Evolutionary conservation across 805 yeast species (phyloP).

Genomic region (Schwanniomyces vanrijiae): DNA sequence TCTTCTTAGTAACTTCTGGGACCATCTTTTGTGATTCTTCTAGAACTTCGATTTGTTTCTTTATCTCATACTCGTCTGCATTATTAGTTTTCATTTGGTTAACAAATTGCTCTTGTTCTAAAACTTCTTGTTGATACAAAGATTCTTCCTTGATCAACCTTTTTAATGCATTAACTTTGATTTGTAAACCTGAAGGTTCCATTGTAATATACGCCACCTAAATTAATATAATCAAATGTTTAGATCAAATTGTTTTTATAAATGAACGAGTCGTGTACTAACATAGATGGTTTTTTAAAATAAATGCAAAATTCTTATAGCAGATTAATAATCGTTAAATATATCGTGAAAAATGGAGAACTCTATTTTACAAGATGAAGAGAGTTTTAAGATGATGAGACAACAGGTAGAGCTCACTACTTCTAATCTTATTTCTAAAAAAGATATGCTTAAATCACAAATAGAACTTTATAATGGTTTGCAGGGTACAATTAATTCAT

Average conservation of each 20-base stretch:
- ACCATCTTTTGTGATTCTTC: conserved; percentile 41
- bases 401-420: conserved; percentile 2
- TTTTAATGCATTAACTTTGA: conserved; percentile 67
- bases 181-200: conserved; percentile 71
- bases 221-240: not conserved
- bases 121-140: conserved; percentile 58
- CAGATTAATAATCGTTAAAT: not conserved
- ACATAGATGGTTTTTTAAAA: not conserved
- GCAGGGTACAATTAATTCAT: conserved; percentile 1
- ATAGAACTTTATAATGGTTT: conserved; percentile 3
- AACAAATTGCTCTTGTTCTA: conserved; percentile 52
- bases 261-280: not conserved
- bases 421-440: conserved; percentile 1
- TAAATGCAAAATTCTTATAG: not conserved
- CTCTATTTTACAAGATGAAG: conserved; percentile 2
- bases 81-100: conserved; percentile 43
- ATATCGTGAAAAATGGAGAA: not conserved
- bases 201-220: conserved; percentile 28
- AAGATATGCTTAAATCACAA: conserved; percentile 5
- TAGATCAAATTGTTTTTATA: not conserved
- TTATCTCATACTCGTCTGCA: conserved; percentile 66
- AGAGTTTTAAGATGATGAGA: not conserved
- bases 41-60: conserved; percentile 41
- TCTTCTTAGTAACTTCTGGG: conserved; percentile 21
- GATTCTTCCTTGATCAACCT: conserved; percentile 68